Evolutionary conservation across 768 basidiomycete genomes (phyloP).

Genomic region (Phanerochaete sordida): DNA sequence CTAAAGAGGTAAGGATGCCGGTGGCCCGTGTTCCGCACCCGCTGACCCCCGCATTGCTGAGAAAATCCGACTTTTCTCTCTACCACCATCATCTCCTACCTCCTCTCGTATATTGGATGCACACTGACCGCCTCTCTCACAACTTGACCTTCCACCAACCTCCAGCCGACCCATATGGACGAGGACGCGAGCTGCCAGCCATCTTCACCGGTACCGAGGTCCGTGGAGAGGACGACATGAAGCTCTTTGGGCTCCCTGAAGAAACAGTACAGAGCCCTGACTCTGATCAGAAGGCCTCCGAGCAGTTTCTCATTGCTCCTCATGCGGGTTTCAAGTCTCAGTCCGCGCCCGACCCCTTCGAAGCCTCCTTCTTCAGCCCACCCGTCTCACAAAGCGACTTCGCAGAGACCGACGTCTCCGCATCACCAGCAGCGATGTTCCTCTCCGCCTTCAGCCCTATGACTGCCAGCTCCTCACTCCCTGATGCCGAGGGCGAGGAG

Average conservation of each 20-base stretch:
- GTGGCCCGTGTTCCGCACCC: conserved; percentile 1
- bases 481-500: conserved; percentile 65
- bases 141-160: not conserved
- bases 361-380: conserved; percentile 11
- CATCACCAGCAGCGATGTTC: conserved; percentile 75
- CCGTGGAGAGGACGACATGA: not conserved
- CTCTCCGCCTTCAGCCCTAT: conserved; percentile 58
- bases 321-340: not conserved
- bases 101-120: not conserved
- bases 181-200: conserved; percentile 5
- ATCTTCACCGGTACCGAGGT: conserved; percentile 5
- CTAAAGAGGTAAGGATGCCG: not conserved
- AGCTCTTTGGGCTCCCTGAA: conserved; percentile 1
- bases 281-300: conserved; percentile 7
- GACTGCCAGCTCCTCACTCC: conserved; percentile 30
- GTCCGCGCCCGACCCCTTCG: conserved; percentile 10
- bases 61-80: not conserved
- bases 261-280: conserved; percentile 5
- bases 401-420: conserved; percentile 15
- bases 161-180: not conserved
- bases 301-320: conserved; percentile 2
- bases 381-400: conserved; percentile 10
- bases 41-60: not conserved
- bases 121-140: not conserved
- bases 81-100: not conserved